Base-by-base conservation (phyloP, 495 filamentous ascomycete species). In the Xylaria acuta region DNA sequence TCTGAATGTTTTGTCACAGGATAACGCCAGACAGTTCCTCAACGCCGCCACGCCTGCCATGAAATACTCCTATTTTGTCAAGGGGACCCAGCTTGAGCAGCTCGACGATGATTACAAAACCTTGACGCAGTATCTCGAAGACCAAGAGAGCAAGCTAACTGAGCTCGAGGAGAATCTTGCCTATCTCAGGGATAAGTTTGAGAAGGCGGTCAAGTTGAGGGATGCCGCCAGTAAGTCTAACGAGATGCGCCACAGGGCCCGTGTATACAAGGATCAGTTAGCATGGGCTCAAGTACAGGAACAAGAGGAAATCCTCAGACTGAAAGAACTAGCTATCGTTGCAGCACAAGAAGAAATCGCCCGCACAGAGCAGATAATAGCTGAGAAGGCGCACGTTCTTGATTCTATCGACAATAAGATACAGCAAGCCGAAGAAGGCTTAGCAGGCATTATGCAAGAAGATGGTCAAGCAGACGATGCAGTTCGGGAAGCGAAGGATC, bases 31-130 rank as follows among this genome's bases (percentile, higher is more conserved):
- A 20, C 92, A 97, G 71, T 99, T 99, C 77, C 86, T 99, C 11
- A 97, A 93, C 79, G 86, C 89, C 30, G 96, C 97, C 27, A 92
- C 87, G 27, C 88, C 94, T 5, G 82, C 85, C 5, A 90, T 95
- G 64, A 99, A 98, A 78, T 99, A 98, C 85, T 95, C 93, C 74
- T 97, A 97, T 74, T 99, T 98, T 77, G 89, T 97, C 67, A 94
- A 97, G 78, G 96, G 96, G 30, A 96, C 97, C 6, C 95, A 98
- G 77, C 85, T 99, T 3, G 93, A 98, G 77, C 90, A 94, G 74
- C 86, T 99, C 16, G 94, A 97, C 78, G 90, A 93, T 72, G 97
- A 98, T 76, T 99, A 99, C 80, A 86, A 89, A 56, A 80, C 97
- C 47, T 88, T 98, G 25, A 89, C 83, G 54, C 83, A 85, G 36